Base-by-base conservation (phyloP, 2,329 filamentous ascomycete genomes). In the Calonectria montana region DNA sequence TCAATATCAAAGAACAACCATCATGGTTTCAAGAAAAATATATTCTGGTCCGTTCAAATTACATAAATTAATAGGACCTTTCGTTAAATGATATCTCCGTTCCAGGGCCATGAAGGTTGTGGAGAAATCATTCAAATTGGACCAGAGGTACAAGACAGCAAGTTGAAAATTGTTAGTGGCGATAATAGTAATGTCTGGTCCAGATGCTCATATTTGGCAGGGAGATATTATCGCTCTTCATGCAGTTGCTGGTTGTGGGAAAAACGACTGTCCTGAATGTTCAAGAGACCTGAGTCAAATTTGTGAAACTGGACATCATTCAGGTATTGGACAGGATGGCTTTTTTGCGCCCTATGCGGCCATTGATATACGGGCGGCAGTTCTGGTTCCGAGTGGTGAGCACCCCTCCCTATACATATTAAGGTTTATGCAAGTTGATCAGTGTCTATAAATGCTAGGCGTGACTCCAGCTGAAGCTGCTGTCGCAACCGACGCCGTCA, bases 301-400 rank as follows among this genome's bases (percentile, higher is more conserved):
- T 0, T 85, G 83, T 61, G 79, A 83, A 57, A 64, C 53, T 35
- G 79, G 83, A 0, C 81, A 83, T 53, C 84, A 86, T 70, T 85
- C 85, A 1, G 85, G 85, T 0, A 85, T 87, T 23, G 85, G 85
- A 0, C 83, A 85, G 61, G 82, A 86, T 35, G 85, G 85, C 0
- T 85, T 84, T 43, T 85, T 83, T 53, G 84, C 85, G 1, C 83
- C 84, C 0, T 86, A 83, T 45, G 81, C 84, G 0, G 78, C 77
- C 0, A 75, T 83, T 0, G 78, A 82, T 41, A 72, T 76, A 9
- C 16, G 70, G n/a, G 72, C 66, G 5, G 68, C 64, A 1, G 74
- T 77, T 1, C 74, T 70, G 3, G 75, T 77, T 4, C 75, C 75
- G 0, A n/a, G 64, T 4, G 69, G 73, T 70, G 6, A 45, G 16